Evolutionary conservation across 352 stramenopile genomes (phyloP), one percentile per base, ranked within the genome.

Genomic region (Discostella stelligera): DNA sequence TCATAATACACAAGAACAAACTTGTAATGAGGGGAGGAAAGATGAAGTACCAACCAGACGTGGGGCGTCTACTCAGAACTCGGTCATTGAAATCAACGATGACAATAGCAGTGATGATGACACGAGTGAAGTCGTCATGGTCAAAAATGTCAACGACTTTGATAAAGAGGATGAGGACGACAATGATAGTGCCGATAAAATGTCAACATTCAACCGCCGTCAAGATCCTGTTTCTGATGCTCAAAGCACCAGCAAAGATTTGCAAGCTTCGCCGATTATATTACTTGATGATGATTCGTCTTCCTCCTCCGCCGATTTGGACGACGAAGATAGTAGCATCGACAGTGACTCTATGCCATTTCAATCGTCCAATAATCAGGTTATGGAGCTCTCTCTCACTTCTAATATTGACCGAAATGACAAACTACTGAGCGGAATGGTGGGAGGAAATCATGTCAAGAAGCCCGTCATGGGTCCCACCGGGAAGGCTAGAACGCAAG

Each of bases 131-230:
- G 71, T 74, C 48, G 73, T 79, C 23, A 32, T 79, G 44, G 48
- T 74, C 27, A 32, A 32, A 32, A 32, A 5, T 41, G 52, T 69
- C 16, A 16, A 52, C 20, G 41, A 54, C 11, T 21, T 37, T 25
- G 18, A 18, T 11, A 41, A 59, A 20, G 63, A 68, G 21, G 48
- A 71, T 21, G 65, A 73, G 37, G 79, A 84, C 39, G 64, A 72
- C n/a, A 37, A 68, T 27, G 75, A 80, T 44, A 73, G 66, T 53
- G 77, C 66, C 14, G 79, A 83, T 41, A 82, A 79, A 20, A 56
- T 85, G 25, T 64, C 75, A 69, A 70, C 71, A 18, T 80, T 50
- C 61, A 79, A 71, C 54, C 72, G 53, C 56, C 68, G 67, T 56
- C 52, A 58, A 21, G 67, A 69, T 30, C 48, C 59, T 32, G 27